Percentiles rank a stretch among this genome's conserved stretches.
Evolutionary conservation across 805 yeast genomes (phyloP).

Genomic region (Debaryomyces tyrocola): DNA sequence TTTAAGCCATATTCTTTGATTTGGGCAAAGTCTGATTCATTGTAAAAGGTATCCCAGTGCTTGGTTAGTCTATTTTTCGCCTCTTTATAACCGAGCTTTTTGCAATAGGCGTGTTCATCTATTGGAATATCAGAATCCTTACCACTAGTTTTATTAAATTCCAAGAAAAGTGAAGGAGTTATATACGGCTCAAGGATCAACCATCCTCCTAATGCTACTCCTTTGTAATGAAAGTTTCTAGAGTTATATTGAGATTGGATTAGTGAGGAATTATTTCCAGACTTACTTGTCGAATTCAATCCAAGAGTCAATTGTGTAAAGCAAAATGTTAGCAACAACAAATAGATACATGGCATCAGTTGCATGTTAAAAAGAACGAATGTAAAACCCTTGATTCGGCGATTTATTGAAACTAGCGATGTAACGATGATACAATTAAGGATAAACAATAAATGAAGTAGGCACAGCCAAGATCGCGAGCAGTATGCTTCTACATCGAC

Average conservation of each 20-base stretch:
- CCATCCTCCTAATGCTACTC: constrained; percentile 58
- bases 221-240: constrained; percentile 21
- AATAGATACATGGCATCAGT: too few relatives aligned
- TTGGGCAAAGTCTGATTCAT: constrained; percentile 54
- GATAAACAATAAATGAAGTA: too few relatives aligned
- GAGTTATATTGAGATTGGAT: constrained; percentile 12
- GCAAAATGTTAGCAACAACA: too few relatives aligned
- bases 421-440: too few relatives aligned
- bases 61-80: constrained; percentile 42
- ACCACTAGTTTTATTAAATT: constrained; percentile 28
- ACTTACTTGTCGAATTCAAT: neutral
- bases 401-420: too few relatives aligned
- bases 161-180: constrained; percentile 59
- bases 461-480: too few relatives aligned
- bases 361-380: too few relatives aligned
- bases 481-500: too few relatives aligned
- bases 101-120: constrained; percentile 60
- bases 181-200: constrained; percentile 68
- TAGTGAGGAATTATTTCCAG: neutral
- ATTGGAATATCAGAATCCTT: constrained; percentile 41
- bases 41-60: constrained; percentile 62
- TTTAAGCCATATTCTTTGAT: constrained; percentile 58
- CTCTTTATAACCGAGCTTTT: constrained; percentile 46
- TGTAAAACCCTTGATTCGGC: too few relatives aligned
- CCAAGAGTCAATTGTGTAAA: too few relatives aligned